Evolutionary conservation across 106 monocot genomes (phyloP), one percentile per base, ranked within the genome.

Genomic region (Vanilla planifolia): DNA sequence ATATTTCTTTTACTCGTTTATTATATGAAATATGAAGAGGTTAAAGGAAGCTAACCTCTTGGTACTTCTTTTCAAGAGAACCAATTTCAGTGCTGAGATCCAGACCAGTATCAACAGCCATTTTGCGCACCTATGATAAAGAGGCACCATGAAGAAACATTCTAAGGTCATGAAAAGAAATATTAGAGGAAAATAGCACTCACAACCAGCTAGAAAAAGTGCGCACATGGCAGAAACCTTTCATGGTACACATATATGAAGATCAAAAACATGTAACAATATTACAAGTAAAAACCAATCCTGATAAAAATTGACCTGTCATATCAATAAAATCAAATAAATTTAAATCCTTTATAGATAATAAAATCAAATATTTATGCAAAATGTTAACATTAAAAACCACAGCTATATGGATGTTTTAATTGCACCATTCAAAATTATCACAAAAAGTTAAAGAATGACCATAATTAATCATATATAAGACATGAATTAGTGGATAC

Each of bases 91-190:
- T 13, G 13, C 10, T 40, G 39, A 40, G 13, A 13, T 40, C 39
- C 39, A 40, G 39, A 40, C 39, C 39, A 40, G 39, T 40, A 6
- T 40, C 39, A 2, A 8, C 39, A 40, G 39, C 39, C 39, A 40
- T 40, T 40, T 40, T 40, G 39, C 39, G 39, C 39, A 40, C 39
- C 39, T 89, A 69, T 40, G 39, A 40, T 40, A 2, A 40, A 40
- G 39, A 40, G 39, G 6, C 39, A 40, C 24, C 62, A 52, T 60
- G 39, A 40, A 40, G 39, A 13, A 40, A 40, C 39, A 40, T 8
- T 8, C 6, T 6, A 8, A 40, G 13, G 39, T 40, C 10, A 13
- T 40, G 39, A 40, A 40, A 40, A 40, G 0, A 40, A 40, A 40
- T 40, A 40, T 13, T 40, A 40, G 39, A 40, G 39, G 13, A 40